These are phyloP conservation scores for Fusarium dimerum DNA, from an alignment of 2,329 filamentous ascomycete genomes.

Conservation along the genomic window DNA sequence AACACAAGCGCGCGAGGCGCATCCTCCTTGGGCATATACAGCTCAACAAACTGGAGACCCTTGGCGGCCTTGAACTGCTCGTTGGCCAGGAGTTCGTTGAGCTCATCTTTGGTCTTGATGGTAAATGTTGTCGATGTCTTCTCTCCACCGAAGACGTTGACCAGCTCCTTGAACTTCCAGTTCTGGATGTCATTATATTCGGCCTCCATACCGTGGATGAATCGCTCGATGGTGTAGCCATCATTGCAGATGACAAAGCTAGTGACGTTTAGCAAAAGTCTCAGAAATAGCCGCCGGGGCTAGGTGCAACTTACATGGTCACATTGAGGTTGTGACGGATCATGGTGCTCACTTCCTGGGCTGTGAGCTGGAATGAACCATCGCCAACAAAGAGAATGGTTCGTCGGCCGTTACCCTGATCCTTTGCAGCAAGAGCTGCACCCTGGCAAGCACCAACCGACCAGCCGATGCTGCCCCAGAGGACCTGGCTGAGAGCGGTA, in stretches of 20 bases:
- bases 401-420: constrained; percentile 58
- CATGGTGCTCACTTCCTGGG: constrained; percentile 83
- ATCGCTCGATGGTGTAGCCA: constrained; percentile 86
- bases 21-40: constrained; percentile 79
- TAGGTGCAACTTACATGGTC: constrained; percentile 65
- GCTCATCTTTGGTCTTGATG: constrained; percentile 68
- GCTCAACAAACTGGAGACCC: constrained; percentile 71
- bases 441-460: constrained; percentile 60
- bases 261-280: constrained; percentile 20
- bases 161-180: constrained; percentile 73
- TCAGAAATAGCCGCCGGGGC: background rate
- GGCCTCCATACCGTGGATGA: constrained; percentile 81
- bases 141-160: constrained; percentile 67
- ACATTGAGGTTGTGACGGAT: constrained; percentile 72
- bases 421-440: constrained; percentile 74
- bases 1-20: constrained; percentile 69
- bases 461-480: constrained; percentile 69
- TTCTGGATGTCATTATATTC: constrained; percentile 77
- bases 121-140: constrained; percentile 63
- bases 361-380: constrained; percentile 82
- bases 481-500: constrained; percentile 77
- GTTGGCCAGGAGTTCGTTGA: constrained; percentile 66
- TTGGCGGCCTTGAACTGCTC: constrained; percentile 60
- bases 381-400: constrained; percentile 89
- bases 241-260: constrained; percentile 85